Evolutionary conservation across 495 filamentous ascomycete genomes (phyloP).

Genomic region (Tuber magnatum): DNA sequence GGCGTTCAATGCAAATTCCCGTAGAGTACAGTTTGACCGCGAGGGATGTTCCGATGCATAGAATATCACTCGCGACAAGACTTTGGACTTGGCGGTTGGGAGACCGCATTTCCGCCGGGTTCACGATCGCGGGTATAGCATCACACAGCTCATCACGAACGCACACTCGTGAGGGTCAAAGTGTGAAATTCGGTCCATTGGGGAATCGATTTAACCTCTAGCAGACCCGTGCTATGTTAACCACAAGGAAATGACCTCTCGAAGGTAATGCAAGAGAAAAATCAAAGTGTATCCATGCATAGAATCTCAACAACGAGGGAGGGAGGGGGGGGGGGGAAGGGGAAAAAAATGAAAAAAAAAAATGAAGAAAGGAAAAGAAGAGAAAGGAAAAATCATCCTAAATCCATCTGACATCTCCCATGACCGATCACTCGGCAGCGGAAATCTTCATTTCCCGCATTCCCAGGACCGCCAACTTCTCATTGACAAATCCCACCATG

Average conservation of each 20-base stretch:
- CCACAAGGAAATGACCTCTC: neutral
- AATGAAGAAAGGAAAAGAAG: neutral
- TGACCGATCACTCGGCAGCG: neutral
- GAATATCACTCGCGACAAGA: neutral
- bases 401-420: neutral
- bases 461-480: conserved; percentile 23
- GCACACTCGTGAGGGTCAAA: neutral
- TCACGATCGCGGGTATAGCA: neutral
- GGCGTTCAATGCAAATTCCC: neutral
- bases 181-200: neutral
- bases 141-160: neutral
- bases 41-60: neutral
- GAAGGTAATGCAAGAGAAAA: neutral
- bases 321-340: no score
- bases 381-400: neutral
- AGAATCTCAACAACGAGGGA: no score
- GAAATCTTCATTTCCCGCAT: conserved; percentile 14
- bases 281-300: no score
- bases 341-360: neutral
- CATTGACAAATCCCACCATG: conserved; percentile 24
- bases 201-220: neutral
- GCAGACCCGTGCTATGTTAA: neutral
- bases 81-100: neutral
- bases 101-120: neutral
- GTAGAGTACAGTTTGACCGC: no score